phyloP scores from a whole-genome alignment of 371 early-diverging fungal genomes.

The Zopfochytrium polystomum region DNA sequence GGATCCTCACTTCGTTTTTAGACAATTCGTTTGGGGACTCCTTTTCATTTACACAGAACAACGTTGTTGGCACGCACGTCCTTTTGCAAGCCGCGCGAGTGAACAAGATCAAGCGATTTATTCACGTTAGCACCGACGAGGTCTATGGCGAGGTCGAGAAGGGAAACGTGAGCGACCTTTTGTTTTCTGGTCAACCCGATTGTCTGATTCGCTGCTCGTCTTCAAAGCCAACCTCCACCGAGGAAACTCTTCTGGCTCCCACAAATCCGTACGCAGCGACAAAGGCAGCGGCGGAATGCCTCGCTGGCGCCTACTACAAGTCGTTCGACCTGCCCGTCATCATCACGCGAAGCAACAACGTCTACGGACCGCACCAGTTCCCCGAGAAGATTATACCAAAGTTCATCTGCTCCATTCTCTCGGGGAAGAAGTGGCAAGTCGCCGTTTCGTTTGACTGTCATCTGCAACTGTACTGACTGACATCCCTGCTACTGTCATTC shows the following conservation, averaged over 20 bases:
- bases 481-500: neutral
- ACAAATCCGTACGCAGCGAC: conserved; percentile 88
- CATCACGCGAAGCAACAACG: conserved; percentile 82
- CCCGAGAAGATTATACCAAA: conserved; percentile 89
- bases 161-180: conserved; percentile 28
- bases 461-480: conserved; percentile 1
- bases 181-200: neutral
- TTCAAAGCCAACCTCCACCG: conserved; percentile 62
- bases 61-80: conserved; percentile 85
- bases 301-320: conserved; percentile 76
- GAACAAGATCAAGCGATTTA: conserved; percentile 59
- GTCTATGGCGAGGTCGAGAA: conserved; percentile 73
- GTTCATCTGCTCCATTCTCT: conserved; percentile 72
- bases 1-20: no score
- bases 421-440: conserved; percentile 57
- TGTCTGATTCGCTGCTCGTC: neutral
- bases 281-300: conserved; percentile 84
- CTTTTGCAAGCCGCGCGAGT: conserved; percentile 73
- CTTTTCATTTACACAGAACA: conserved; percentile 79
- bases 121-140: conserved; percentile 85
- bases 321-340: conserved; percentile 78
- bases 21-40: conserved; percentile 87
- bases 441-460: neutral
- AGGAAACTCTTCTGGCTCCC: conserved; percentile 69
- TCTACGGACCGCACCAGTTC: conserved; percentile 83